Percentiles rank a stretch among this genome's conserved stretches.
Evolutionary conservation across 1,284 basidiomycete species (phyloP).

Genomic region (Abortiporus biennis): DNA sequence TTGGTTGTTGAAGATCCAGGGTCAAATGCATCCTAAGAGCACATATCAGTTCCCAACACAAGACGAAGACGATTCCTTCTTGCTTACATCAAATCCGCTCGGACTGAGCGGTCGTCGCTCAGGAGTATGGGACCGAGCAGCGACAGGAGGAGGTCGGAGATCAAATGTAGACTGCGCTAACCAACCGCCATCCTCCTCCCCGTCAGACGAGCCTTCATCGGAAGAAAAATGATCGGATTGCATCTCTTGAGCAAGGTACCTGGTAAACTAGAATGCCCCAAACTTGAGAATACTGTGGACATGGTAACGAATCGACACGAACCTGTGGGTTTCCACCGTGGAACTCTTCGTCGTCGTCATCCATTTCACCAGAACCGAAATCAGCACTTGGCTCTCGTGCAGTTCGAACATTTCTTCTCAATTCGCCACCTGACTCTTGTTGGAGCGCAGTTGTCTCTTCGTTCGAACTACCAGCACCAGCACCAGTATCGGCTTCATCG

Average conservation of each 20-base stretch:
- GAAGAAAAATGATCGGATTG: slow-evolving; percentile 37
- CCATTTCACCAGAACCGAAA: slow-evolving; percentile 53
- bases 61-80: too few relatives aligned
- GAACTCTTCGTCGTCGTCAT: slow-evolving; percentile 35
- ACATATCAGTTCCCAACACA: background rate
- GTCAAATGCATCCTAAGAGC: slow-evolving; percentile 48
- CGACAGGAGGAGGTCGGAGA: slow-evolving; percentile 49
- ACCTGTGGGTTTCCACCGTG: slow-evolving; percentile 44
- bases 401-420: slow-evolving; percentile 42
- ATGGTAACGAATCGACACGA: slow-evolving; percentile 17
- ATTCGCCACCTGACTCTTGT: slow-evolving; percentile 44
- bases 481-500: slow-evolving; percentile 54
- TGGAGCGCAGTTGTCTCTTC: slow-evolving; percentile 17
- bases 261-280: slow-evolving; percentile 66
- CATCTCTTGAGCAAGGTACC: slow-evolving; percentile 70
- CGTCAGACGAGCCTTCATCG: slow-evolving; percentile 45
- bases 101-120: slow-evolving; percentile 47
- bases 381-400: slow-evolving; percentile 54
- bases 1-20: slow-evolving; percentile 26
- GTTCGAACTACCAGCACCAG: slow-evolving; percentile 18
- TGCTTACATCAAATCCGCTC: slow-evolving; percentile 53
- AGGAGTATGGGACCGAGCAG: slow-evolving; percentile 38
- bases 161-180: slow-evolving; percentile 68
- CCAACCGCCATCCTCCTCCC: slow-evolving; percentile 73
- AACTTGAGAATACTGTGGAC: background rate